Conservation (phyloP, 345 rosid species). For the Acer campestre region DNA sequence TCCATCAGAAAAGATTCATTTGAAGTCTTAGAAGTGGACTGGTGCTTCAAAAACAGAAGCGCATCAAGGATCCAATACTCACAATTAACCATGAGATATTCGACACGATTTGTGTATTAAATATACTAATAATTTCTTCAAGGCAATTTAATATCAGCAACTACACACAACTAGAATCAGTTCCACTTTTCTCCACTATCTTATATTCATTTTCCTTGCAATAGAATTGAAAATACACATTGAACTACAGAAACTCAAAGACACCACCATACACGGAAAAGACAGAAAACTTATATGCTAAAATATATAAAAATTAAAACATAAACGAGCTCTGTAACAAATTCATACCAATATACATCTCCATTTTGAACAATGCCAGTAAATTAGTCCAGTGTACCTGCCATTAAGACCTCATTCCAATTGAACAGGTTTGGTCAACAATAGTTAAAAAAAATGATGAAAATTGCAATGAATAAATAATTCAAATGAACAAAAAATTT, state of each 20-base stretch:
- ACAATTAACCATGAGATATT: neutral
- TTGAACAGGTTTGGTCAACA: no score
- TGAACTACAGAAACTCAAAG: neutral
- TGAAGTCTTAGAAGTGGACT: no score
- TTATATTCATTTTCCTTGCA: neutral
- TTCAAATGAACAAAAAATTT: neutral
- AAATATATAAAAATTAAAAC: no score
- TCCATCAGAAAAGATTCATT: no score
- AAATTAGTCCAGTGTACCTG: no score
- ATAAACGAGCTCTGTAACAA: no score
- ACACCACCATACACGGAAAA: neutral
- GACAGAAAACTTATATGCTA: no score
- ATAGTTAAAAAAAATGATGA: no score
- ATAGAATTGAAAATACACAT: neutral
- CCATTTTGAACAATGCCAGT: no score
- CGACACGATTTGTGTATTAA: neutral
- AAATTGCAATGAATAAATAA: neutral
- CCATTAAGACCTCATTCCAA: no score
- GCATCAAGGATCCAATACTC: neutral
- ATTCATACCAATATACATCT: no score
- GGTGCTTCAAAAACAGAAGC: neutral
- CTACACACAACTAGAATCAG: neutral
- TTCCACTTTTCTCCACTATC: neutral
- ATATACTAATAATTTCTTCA: neutral
- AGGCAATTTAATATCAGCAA: neutral